Evolutionary conservation across 169 alveolate species (phyloP).

Genomic region (Blepharisma undulans): DNA sequence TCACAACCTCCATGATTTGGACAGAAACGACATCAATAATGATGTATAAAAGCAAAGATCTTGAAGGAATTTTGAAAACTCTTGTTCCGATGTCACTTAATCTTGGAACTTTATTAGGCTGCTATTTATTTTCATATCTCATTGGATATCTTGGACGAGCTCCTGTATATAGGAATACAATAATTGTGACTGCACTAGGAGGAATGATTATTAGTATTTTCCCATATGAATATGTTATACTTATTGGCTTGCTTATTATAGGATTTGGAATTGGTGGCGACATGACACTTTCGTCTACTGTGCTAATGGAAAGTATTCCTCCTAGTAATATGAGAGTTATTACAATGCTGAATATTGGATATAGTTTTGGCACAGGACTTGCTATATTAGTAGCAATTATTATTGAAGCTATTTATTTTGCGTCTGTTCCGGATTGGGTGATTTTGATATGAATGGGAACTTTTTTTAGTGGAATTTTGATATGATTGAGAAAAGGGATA

Average conservation of each 20-base stretch:
- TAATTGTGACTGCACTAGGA: not conserved
- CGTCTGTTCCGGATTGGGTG: not conserved
- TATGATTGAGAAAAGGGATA: not conserved
- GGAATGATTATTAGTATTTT: not conserved
- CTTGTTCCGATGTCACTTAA: not conserved
- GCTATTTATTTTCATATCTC: not conserved
- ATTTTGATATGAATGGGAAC: not conserved
- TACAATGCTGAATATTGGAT: not conserved
- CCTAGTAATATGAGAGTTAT: not conserved
- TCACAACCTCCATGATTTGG: not conserved
- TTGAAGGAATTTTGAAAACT: not conserved
- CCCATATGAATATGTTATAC: not conserved
- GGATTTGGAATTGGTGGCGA: slow-evolving; percentile 31
- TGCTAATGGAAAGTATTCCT: not conserved
- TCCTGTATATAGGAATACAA: not conserved
- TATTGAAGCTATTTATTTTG: not conserved
- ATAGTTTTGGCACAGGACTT: not conserved
- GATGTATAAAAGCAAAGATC: not conserved
- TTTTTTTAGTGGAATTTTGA: not conserved
- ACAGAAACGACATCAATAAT: not conserved
- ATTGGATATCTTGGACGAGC: not conserved
- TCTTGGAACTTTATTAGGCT: slow-evolving; percentile 5
- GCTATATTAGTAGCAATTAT: not conserved
- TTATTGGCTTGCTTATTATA: not conserved
- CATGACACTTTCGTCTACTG: not conserved